Base-by-base conservation (phyloP, 1,139 yeast genomes). In the Suhomyces kunorum region DNA sequence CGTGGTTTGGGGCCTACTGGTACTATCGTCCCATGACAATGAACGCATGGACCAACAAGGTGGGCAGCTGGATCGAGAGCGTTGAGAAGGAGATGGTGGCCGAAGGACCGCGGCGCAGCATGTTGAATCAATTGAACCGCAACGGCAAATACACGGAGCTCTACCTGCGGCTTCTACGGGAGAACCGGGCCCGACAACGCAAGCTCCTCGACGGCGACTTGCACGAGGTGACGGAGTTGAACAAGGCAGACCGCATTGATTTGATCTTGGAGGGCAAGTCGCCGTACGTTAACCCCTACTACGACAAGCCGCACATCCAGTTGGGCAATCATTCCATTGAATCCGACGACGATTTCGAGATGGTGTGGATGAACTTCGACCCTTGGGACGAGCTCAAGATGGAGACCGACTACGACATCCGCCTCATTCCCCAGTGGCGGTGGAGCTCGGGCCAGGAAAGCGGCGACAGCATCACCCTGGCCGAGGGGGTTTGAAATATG, bases 1-100 rank as follows among this genome's bases (percentile, higher is more conserved):
- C 66, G 63, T 81, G 85, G 85, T 78, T 72, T 54, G 87, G 87
- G 0, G 83, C 84, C 8, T 64, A 72, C 49, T 67, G 70, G 36
- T 71, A 68, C 50, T 72, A 66, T 48, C 64, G 62, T 29, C 85
- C 85, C 2, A 76, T 80, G 80, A 47, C 64, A 14, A 65, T 75
- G 42, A 56, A 65, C 9, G 72, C 72, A 19, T 80, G 80, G 74
- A 59, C 66, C 30, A 61, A 61, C 25, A 68, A 66, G 47, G 58
- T 76, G 32, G 66, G 60, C 29, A 44, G 43, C 22, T 59, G 65
- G 65, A 46, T 63, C 39, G 51, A 55, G 34, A 54, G 53, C 34
- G 52, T 51, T 30, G 54, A 48, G 17, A 48, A 47, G 32, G 44
- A 43, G n/a, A n/a, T 48, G 15, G 25, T 18, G 8, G 32, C 34